Base-by-base conservation (phyloP, 225 moss, liverwort and hornwort genomes). In the Physcomitrium patens region DNA sequence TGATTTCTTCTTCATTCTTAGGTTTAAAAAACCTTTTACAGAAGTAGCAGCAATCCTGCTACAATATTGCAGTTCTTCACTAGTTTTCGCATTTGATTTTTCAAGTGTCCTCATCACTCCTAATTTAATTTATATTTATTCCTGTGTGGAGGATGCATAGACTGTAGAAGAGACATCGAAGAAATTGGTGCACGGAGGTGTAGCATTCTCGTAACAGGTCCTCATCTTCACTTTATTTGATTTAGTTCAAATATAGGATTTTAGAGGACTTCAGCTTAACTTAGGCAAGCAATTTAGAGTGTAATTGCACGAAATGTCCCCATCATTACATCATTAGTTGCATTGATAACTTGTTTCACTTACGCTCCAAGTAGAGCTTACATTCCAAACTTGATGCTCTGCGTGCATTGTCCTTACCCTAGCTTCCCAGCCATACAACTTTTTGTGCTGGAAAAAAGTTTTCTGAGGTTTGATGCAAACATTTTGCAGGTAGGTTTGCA, bases 161-260 rank as follows among this genome's bases (percentile, higher is more conserved):
- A 65, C 31, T 45, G 69, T 47, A 47, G 65, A 73, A 69, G 41
- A 75, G 67, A 56, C 77, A 65, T 77, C 74, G 65, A 62, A 62
- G 66, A 20, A 56, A 74, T 56, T 74, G 62, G 77, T 65, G 69
- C 65, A 48, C 58, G 54, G 59, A 69, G 60, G 43, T 27, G 70
- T 44, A 57, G 28, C 66, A 27, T 70, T 60, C 49, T 47, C 61
- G 9, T 74, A 43, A 12, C 22, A 42, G 61, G 49, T 43, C 54
- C 55, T 64, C 52, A 49, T 27, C 57, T 72, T 31, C 9, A 14
- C 63, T 27, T 68, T 24, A 46, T 57, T 15, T 17, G 23, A 27
- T 41, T 13, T 47, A 28, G 28, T 74, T 26, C 13, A 57, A 56
- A 19, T 15, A 54, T 15, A 49, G 61, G 48, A 48, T 28, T 70